Conservation (phyloP, 805 yeast species). For the Phaffomyces antillensis region DNA sequence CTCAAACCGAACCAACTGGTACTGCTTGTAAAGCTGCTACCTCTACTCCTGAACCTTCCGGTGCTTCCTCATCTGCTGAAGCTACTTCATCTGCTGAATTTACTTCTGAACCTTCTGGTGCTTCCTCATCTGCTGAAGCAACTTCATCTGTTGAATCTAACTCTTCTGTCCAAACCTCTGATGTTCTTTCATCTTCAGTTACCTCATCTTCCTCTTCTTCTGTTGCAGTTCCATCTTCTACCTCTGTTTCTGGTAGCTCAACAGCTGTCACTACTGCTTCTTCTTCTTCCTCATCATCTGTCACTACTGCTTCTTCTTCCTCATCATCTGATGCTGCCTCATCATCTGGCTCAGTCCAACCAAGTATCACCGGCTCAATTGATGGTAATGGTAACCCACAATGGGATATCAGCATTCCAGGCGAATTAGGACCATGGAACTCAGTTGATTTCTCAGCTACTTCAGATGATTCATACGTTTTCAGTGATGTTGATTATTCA, state of each 20-base stretch:
- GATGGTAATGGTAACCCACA: neutral
- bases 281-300: neutral
- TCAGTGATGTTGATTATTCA: neutral
- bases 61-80: neutral
- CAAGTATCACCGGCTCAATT: neutral
- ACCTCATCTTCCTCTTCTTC: neutral
- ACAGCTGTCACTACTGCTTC: neutral
- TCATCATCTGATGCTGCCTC: neutral
- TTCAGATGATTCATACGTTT: neutral
- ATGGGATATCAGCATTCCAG: slow-evolving; percentile 1
- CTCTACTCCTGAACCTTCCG: neutral
- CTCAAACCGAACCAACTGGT: slow-evolving; percentile 21
- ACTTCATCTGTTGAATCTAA: neutral
- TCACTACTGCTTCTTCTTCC: neutral
- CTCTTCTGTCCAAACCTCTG: neutral
- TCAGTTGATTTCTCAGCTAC: neutral
- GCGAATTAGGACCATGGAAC: neutral
- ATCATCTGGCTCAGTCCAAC: neutral
- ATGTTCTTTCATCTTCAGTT: neutral
- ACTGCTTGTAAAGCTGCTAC: neutral
- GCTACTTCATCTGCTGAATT: neutral
- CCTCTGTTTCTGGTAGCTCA: neutral
- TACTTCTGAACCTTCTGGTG: no score
- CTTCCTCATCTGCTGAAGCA: neutral
- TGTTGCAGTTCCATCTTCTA: neutral